A percentile compares a stretch with the other conserved stretches of the same genome.
Evolutionary conservation across 495 filamentous ascomycete species (phyloP).

Genomic region (Pseudomonodictys pantanalensis): DNA sequence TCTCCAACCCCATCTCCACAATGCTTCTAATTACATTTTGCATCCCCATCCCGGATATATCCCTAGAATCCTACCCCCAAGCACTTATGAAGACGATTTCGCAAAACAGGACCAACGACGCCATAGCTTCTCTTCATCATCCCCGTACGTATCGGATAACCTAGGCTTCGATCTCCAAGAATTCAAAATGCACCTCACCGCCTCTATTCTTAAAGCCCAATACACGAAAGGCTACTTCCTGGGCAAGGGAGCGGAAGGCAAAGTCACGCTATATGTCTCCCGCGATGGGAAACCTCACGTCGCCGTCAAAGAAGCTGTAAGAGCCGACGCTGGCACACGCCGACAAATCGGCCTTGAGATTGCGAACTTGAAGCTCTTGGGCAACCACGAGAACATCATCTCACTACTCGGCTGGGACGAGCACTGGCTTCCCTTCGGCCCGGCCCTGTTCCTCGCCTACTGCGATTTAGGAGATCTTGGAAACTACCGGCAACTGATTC

Average conservation of each 20-base stretch:
- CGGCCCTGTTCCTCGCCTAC: conserved; percentile 8
- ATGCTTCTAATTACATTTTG: too few relatives aligned
- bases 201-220: too few relatives aligned
- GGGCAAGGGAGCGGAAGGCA: neutral
- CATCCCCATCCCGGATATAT: too few relatives aligned
- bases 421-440: neutral
- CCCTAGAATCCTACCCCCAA: too few relatives aligned
- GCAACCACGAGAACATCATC: conserved; percentile 4
- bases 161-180: too few relatives aligned
- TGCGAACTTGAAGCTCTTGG: neutral
- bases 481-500: neutral
- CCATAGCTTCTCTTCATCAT: too few relatives aligned
- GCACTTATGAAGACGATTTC: too few relatives aligned
- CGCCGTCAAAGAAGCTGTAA: neutral
- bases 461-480: conserved; percentile 2
- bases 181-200: too few relatives aligned
- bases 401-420: conserved; percentile 4
- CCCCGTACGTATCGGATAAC: too few relatives aligned
- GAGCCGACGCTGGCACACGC: neutral
- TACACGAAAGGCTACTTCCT: too few relatives aligned
- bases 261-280: neutral
- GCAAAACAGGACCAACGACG: too few relatives aligned
- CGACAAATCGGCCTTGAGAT: neutral
- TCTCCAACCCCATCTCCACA: too few relatives aligned
- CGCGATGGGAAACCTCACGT: neutral